Base-by-base conservation (phyloP, 805 yeast genomes). In the Zygoascus biomembranicola region DNA sequence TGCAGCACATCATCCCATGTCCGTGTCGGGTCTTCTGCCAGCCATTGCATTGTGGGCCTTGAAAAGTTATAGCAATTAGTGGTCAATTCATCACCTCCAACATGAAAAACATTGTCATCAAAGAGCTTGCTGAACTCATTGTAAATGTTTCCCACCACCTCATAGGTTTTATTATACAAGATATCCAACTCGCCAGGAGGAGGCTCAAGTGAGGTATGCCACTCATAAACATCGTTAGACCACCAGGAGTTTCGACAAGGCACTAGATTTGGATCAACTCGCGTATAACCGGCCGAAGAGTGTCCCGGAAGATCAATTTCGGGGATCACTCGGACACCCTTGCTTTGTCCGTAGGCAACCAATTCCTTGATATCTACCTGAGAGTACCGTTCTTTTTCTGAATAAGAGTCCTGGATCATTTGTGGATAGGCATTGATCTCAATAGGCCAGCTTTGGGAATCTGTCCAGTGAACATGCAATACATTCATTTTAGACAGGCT, bases 291-390 rank as follows among this genome's bases (percentile, higher is more conserved):
- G 75, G 67, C 68, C 59, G 14, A 74, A 62, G n/a, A n/a, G 56
- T 73, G 77, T 1, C 75, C 76, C 5, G 77, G 76, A 60, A 69
- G 55, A 55, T 73, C 77, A 32, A 73, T 57, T 57, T 73, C 77
- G 6, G 77, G 76, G 28, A 73, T 58, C 16, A 73, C 63, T 53
- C 77, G 66, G 10, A 73, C 69, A n/a, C 76, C 77, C 48, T 71
- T 59, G 2, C 46, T 60, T 11, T 55, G 53, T 3, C 73, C 76
- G 59, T 71, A 72, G 23, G 57, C 55, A 18, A 73, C 63, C 5
- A 73, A 52, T 13, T 61, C 51, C 16, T 39, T 41, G 20, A 73
- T 54, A 52, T 71, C 73, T 5, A 57, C 47, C 9, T 58, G 62
- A 2, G 68, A 53, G 56, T 68, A 73, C 8, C 59, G 55, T 52